phyloP scores from a whole-genome alignment of 768 basidiomycete genomes.

The Stropharia rugosoannulata region DNA sequence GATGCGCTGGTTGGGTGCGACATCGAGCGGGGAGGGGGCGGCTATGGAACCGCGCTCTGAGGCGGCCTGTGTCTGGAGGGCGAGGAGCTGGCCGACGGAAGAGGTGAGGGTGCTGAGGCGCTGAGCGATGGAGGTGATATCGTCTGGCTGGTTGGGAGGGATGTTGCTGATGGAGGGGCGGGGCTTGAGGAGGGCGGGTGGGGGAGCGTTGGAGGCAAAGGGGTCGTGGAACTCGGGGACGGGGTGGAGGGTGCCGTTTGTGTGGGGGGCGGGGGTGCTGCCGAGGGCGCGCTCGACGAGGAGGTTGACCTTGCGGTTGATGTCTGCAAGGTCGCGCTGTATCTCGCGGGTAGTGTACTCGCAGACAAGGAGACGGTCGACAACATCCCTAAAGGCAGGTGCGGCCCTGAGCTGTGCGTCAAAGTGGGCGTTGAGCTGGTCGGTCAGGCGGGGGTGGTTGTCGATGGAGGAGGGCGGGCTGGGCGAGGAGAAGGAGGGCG shows the following conservation, averaged over 20 bases:
- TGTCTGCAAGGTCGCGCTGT: constrained; percentile 69
- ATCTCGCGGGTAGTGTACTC: constrained; percentile 72
- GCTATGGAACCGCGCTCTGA: constrained; percentile 42
- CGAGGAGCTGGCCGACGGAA: constrained; percentile 83
- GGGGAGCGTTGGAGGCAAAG: constrained; percentile 47
- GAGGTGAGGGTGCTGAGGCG: constrained; percentile 77
- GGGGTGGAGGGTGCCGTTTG: constrained; percentile 21
- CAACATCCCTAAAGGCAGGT: constrained; percentile 71
- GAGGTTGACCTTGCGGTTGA: constrained; percentile 76
- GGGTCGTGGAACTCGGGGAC: constrained; percentile 82
- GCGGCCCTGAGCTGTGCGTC: constrained; percentile 77
- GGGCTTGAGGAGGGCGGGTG: constrained; percentile 34
- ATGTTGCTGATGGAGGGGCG: constrained; percentile 69
- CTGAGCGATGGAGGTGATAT: constrained; percentile 74
- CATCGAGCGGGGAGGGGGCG: constrained; percentile 42
- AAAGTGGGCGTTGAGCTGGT: constrained; percentile 36
- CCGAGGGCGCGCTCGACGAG: constrained; percentile 65
- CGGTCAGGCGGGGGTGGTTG: constrained; percentile 25
- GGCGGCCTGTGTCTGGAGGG: constrained; percentile 67
- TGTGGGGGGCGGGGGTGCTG: constrained; percentile 18
- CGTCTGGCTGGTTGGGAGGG: constrained; percentile 75
- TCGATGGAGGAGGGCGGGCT: constrained; percentile 58
- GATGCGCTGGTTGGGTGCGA: constrained; percentile 45
- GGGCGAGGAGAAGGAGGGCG: constrained; percentile 38
- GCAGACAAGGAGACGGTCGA: constrained; percentile 71